These are phyloP conservation scores for Sphagnum magellanicum DNA, from an alignment of 228 moss, liverwort and hornwort species.

Conservation along the genomic window DNA sequence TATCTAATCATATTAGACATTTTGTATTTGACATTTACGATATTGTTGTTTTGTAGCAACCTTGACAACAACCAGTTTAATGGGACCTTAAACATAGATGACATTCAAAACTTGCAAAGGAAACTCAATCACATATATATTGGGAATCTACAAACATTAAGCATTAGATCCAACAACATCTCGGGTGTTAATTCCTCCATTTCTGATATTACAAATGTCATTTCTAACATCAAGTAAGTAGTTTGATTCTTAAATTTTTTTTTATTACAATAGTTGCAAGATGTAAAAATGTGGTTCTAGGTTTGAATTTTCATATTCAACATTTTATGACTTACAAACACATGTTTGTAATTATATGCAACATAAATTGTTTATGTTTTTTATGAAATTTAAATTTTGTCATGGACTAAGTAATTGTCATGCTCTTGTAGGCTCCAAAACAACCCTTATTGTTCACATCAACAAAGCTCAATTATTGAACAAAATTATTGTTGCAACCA, in stretches of 20 bases:
- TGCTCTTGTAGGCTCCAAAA: neutral
- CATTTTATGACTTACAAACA: no score
- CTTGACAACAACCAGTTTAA: slow-evolving; percentile 36
- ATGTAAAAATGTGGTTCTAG: no score
- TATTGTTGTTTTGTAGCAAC: slow-evolving; percentile 17
- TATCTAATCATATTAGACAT: no score
- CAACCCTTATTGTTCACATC: neutral
- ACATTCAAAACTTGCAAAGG: slow-evolving; percentile 9
- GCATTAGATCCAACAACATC: slow-evolving; percentile 37
- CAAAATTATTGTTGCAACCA: neutral
- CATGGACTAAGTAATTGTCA: neutral
- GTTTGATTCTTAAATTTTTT: neutral
- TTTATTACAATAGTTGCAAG: neutral
- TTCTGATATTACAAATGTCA: slow-evolving; percentile 12
- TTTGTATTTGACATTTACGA: no score
- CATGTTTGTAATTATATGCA: no score
- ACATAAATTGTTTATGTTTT: no score
- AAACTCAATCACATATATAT: no score
- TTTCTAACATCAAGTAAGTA: neutral
- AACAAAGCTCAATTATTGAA: neutral
- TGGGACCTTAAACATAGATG: slow-evolving; percentile 30
- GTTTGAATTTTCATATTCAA: no score
- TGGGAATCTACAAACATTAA: slow-evolving; percentile 13
- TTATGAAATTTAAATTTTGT: no score
- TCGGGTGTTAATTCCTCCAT: slow-evolving; percentile 16